Evolutionary conservation across 1,139 yeast genomes (phyloP).

Genomic region (Pichiaceae sp.): DNA sequence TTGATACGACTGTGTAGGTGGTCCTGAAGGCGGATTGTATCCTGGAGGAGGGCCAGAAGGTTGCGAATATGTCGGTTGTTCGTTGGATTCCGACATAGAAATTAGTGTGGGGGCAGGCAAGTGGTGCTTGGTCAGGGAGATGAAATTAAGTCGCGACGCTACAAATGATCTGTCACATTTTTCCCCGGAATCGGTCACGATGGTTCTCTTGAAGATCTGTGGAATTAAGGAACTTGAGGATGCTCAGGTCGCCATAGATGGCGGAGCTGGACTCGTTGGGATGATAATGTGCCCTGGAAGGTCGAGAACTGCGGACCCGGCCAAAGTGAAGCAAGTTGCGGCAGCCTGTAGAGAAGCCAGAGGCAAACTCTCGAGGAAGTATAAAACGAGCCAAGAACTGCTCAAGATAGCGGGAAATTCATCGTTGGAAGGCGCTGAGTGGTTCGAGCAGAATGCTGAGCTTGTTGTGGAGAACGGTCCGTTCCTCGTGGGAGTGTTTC

Average conservation of each 20-base stretch:
- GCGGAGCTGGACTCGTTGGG: conserved; percentile 75
- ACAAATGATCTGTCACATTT: too few relatives aligned
- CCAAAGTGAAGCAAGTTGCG: conserved; percentile 49
- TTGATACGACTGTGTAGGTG: too few relatives aligned
- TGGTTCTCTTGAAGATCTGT: conserved; percentile 44
- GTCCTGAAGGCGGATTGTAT: too few relatives aligned
- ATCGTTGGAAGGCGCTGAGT: conserved; percentile 19
- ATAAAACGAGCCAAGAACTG: conserved; percentile 14
- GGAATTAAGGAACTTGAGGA: conserved; percentile 66
- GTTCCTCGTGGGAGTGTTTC: conserved; percentile 78
- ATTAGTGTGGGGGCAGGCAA: too few relatives aligned
- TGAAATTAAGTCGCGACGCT: too few relatives aligned
- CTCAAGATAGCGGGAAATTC: conserved; percentile 7
- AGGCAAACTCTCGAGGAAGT: conserved; percentile 13
- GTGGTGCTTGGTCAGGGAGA: too few relatives aligned
- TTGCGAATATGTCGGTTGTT: too few relatives aligned
- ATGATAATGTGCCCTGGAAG: conserved; percentile 81
- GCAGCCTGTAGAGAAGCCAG: conserved; percentile 20
- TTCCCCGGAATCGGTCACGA: not conserved
- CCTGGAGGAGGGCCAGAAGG: too few relatives aligned
- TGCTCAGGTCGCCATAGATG: conserved; percentile 57
- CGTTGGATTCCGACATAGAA: too few relatives aligned
- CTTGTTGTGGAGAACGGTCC: conserved; percentile 49
- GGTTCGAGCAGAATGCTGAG: conserved; percentile 28
- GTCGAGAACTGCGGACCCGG: conserved; percentile 55